Evolutionary conservation across 2,329 filamentous ascomycete species (phyloP).

Genomic region (Diaporthe citri): DNA sequence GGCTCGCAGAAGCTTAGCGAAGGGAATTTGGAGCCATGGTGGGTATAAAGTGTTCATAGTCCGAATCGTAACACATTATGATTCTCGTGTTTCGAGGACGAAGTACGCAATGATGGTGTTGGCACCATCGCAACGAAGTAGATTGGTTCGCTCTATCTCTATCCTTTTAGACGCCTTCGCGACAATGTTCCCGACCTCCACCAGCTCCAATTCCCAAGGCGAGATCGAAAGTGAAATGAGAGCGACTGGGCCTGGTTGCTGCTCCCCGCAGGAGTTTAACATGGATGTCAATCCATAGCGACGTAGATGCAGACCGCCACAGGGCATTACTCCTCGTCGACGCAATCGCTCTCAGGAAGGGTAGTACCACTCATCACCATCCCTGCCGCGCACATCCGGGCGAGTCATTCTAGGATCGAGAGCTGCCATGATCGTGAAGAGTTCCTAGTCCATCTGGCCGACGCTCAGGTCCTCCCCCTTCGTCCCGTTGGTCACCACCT

Average conservation of each 20-base stretch:
- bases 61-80: not conserved
- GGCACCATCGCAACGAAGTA: not conserved
- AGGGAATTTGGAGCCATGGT: not conserved
- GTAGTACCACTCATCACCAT: no score
- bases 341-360: not conserved
- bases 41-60: no score
- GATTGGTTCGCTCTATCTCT: conserved; percentile 1
- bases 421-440: not conserved
- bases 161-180: not conserved
- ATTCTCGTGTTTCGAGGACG: not conserved
- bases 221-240: no score
- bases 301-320: not conserved
- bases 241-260: not conserved
- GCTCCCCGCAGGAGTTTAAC: not conserved
- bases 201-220: not conserved
- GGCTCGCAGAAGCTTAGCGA: not conserved
- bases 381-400: not conserved
- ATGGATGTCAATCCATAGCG: not conserved
- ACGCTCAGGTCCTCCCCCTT: conserved; percentile 45
- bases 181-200: no score
- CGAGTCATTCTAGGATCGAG: not conserved
- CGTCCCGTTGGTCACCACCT: conserved; percentile 44
- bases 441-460: conserved; percentile 52
- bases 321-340: no score
- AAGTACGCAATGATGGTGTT: not conserved